Evolutionary conservation across 192 early-diverging fungal genomes (phyloP).

Genomic region (Coemansia furcata): DNA sequence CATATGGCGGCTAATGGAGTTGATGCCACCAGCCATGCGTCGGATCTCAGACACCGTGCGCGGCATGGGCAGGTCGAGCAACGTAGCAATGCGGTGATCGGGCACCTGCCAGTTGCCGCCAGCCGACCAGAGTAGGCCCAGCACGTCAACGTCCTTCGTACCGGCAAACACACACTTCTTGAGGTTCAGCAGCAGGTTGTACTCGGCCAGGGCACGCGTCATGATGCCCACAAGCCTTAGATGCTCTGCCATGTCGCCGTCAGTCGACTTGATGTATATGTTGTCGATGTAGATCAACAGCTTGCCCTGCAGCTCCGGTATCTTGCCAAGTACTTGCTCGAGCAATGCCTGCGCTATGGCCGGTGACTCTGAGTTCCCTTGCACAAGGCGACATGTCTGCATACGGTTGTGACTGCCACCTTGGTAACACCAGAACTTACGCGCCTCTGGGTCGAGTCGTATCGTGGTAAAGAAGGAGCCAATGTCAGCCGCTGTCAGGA

Average conservation of each 20-base stretch:
- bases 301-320: neutral
- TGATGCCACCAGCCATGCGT: conserved; percentile 18
- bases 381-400: neutral
- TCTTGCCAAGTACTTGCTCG: conserved; percentile 5
- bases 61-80: conserved; percentile 19
- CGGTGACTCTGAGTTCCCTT: conserved; percentile 1
- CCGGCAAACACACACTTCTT: neutral
- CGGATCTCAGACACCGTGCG: conserved; percentile 7
- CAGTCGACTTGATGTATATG: conserved; percentile 13
- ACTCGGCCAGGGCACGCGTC: neutral
- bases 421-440: conserved; percentile 6
- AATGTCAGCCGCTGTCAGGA: conserved; percentile 5
- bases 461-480: conserved; percentile 7
- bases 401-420: neutral
- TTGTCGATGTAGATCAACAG: conserved; percentile 25
- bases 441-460: neutral
- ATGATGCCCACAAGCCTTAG: conserved; percentile 6
- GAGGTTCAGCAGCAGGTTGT: conserved; percentile 16
- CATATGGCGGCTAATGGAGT: conserved; percentile 13
- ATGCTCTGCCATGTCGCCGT: conserved; percentile 1
- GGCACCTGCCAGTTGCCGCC: conserved; percentile 1
- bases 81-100: conserved; percentile 11
- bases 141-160: neutral
- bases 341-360: conserved; percentile 14
- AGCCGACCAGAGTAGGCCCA: neutral